Evolutionary conservation across 768 basidiomycete species (phyloP).

Genomic region (Harrya chromipes): DNA sequence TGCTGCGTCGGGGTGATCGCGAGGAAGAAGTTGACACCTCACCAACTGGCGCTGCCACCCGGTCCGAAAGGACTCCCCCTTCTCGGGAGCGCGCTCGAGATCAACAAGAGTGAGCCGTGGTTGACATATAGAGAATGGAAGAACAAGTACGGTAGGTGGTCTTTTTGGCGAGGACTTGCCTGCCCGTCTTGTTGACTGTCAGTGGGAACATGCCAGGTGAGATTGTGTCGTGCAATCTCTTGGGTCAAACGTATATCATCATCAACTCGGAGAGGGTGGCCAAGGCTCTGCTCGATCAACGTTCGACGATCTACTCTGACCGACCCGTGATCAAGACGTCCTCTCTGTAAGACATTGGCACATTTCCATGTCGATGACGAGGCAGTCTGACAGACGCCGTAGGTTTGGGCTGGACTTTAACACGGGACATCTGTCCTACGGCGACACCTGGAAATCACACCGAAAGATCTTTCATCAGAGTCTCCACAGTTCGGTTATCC

Average conservation of each 20-base stretch:
- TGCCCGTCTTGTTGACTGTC: background rate
- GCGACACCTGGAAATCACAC: conserved; percentile 16
- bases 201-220: conserved; percentile 11
- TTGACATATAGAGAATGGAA: conserved; percentile 32
- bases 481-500: conserved; percentile 10
- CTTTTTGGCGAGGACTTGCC: background rate
- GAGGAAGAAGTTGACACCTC: conserved; percentile 10
- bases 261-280: conserved; percentile 34
- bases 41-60: conserved; percentile 25
- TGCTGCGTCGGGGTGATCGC: background rate
- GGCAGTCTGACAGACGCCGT: background rate
- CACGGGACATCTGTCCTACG: conserved; percentile 19
- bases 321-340: conserved; percentile 12
- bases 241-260: conserved; percentile 24
- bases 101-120: conserved; percentile 29
- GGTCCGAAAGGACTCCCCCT: conserved; percentile 29
- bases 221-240: conserved; percentile 17
- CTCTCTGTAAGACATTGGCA: background rate
- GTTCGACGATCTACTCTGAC: conserved; percentile 42
- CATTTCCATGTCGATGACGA: too few relatives aligned
- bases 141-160: conserved; percentile 27
- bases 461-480: conserved; percentile 16
- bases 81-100: conserved; percentile 24
- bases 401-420: conserved; percentile 27
- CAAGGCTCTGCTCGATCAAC: conserved; percentile 43